Base-by-base conservation (phyloP, 441 rosid species). In the Melastoma candidum region DNA sequence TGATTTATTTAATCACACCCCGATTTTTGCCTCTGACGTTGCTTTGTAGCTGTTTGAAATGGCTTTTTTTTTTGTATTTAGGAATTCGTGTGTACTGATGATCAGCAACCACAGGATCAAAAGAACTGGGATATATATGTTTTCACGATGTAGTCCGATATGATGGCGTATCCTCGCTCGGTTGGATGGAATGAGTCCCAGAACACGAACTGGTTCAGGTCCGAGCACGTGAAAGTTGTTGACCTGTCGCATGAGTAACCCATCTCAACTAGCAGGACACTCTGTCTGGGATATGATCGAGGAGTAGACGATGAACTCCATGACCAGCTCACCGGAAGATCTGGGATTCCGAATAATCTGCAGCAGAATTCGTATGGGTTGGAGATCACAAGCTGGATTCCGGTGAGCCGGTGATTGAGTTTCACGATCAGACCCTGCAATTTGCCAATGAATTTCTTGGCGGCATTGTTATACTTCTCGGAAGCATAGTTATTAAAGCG, bases 101-200 rank as follows among this genome's bases (percentile, higher is more conserved):
- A 4, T 36, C 41, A 9, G 8, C 6, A 9, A 36, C 8, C 41
- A 9, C 41, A 2, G 24, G 46, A 22, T 71, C 51, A 71, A 13
- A 51, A 65, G 61, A 81, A 74, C 61, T 55, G 63, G 54, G 71
- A 50, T 48, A 81, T 68, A 60, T 44, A 54, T 2, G 64, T 49
- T 52, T 71, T 69, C 14, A 81, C 39, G 48, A 66, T 26, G 52
- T 81, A 48, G 59, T 55, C 71, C 24, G 84, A 75, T 11, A 77
- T 27, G 11, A 78, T 74, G 11, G 43, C 1, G 17, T 54, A 76
- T 14, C 82, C 71, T 63, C 72, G 78, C 70, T 81, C 88, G 2
- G 88, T 77, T 3, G 82, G 81, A 57, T 81, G 88, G 62, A 81
- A 78, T 32, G 88, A 62, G 51, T 81, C 84, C 84, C 84, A 81